Conservation (phyloP, 129 eudicot species). For the Solidago caesia region DNA sequence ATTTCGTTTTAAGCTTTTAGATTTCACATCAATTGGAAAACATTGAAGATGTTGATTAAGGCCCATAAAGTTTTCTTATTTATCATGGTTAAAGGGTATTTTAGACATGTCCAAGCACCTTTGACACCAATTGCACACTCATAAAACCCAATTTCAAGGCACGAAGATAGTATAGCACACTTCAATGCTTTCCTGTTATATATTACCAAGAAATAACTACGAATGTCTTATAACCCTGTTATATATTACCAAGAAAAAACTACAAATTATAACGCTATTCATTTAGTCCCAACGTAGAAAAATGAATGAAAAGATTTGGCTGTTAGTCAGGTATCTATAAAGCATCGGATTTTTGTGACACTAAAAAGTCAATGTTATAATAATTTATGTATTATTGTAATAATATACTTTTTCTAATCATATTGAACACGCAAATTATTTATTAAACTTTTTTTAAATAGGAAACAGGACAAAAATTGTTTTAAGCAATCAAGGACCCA, state of each 20-base stretch:
- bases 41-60: background rate
- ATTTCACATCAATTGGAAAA: background rate
- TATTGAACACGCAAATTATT: background rate
- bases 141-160: slow-evolving; percentile 7
- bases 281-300: background rate
- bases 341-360: background rate
- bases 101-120: background rate
- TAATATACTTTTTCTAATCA: background rate
- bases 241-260: background rate
- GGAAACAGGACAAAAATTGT: background rate
- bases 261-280: background rate
- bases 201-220: background rate
- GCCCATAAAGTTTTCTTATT: background rate
- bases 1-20: background rate
- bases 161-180: background rate
- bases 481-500: background rate
- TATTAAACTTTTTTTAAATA: no score
- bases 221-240: background rate
- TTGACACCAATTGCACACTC: background rate
- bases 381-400: no score
- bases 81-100: background rate
- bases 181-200: background rate
- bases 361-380: background rate
- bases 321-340: background rate
- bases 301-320: background rate